Evolutionary conservation across 2,329 filamentous ascomycete genomes (phyloP).

Genomic region (Apiospora koreana): DNA sequence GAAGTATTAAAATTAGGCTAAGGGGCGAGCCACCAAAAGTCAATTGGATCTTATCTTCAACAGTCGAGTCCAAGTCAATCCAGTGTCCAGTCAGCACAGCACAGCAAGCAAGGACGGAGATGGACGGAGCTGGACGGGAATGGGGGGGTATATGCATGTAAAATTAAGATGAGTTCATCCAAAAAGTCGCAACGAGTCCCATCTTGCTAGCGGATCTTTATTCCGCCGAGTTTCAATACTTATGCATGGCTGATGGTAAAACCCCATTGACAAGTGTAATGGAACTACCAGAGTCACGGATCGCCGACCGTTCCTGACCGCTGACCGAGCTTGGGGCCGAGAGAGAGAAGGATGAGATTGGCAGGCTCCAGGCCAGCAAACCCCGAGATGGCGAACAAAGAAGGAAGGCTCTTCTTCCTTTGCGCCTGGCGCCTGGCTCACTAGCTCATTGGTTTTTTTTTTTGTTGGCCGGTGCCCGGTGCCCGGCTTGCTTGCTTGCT

Average conservation of each 20-base stretch:
- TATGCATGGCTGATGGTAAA: background rate
- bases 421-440: no score
- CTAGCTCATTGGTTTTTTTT: no score
- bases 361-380: no score
- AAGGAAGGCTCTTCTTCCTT: no score
- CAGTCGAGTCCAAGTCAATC: no score
- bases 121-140: background rate
- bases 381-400: no score
- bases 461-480: no score
- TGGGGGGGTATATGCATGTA: background rate
- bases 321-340: slow-evolving; percentile 4
- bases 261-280: background rate
- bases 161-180: slow-evolving; percentile 7
- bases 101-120: background rate
- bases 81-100: no score
- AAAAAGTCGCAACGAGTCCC: background rate
- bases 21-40: background rate
- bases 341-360: no score
- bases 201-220: background rate
- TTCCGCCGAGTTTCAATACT: background rate
- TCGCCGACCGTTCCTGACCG: background rate
- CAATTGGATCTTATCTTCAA: slow-evolving; percentile 5
- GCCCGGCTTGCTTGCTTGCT: background rate
- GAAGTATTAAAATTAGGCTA: background rate
- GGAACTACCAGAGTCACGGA: background rate